A percentile compares a stretch with the other conserved stretches of the same genome.
phyloP scores from a whole-genome alignment of 2,329 filamentous ascomycete species.

The Pseudocercospora cruenta region DNA sequence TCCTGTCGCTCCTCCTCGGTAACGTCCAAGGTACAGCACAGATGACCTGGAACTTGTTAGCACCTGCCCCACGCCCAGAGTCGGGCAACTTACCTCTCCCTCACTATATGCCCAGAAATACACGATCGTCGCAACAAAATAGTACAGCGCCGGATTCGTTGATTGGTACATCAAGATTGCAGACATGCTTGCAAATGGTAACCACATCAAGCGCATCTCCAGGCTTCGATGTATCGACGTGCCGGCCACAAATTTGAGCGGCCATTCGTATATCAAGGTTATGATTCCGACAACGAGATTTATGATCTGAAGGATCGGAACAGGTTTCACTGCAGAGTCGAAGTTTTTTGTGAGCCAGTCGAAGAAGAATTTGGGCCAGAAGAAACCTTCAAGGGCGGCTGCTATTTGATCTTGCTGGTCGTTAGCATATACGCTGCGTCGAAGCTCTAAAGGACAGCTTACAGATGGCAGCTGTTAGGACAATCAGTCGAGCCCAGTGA shows the following conservation, averaged over 20 bases:
- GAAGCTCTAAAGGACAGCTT: slow-evolving; percentile 38
- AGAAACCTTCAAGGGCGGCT: slow-evolving; percentile 82
- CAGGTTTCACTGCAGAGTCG: slow-evolving; percentile 79
- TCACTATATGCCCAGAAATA: slow-evolving; percentile 99
- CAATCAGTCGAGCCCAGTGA: slow-evolving; percentile 94
- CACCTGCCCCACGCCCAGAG: not conserved
- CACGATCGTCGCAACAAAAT: slow-evolving; percentile 78
- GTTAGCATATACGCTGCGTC: slow-evolving; percentile 7
- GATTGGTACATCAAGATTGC: slow-evolving; percentile 85
- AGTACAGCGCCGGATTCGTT: slow-evolving; percentile 91
- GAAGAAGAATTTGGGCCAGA: slow-evolving; percentile 99
- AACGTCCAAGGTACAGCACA: slow-evolving; percentile 56
- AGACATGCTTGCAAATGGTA: slow-evolving; percentile 76
- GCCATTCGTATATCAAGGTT: slow-evolving; percentile 89
- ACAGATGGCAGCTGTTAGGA: slow-evolving; percentile 82
- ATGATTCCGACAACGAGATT: slow-evolving; percentile 81
- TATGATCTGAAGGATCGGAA: slow-evolving; percentile 87
- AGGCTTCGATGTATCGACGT: slow-evolving; percentile 81
- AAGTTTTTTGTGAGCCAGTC: slow-evolving; percentile 92
- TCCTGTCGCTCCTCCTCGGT: slow-evolving; percentile 46
- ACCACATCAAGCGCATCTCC: slow-evolving; percentile 78
- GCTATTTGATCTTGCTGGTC: slow-evolving; percentile 75
- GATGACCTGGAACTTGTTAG: slow-evolving; percentile 43
- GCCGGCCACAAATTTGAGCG: slow-evolving; percentile 75
- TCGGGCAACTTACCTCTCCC: slow-evolving; percentile 73